Evolutionary conservation across 441 rosid genomes (phyloP).

Genomic region (Euphorbia celastroides): DNA sequence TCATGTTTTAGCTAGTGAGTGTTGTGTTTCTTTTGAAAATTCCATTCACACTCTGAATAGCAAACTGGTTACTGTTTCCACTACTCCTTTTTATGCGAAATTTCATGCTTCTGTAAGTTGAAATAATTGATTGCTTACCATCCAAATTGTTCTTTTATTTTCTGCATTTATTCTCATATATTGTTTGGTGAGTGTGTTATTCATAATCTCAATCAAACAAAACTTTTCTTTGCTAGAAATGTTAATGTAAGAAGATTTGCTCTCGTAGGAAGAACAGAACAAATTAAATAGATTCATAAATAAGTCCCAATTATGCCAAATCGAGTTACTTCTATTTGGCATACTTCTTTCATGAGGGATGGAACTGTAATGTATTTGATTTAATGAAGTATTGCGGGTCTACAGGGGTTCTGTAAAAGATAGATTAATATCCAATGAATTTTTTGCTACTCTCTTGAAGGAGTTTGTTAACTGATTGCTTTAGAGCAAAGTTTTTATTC

Average conservation of each 20-base stretch:
- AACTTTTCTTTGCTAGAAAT: background rate
- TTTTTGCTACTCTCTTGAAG: background rate
- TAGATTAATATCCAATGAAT: background rate
- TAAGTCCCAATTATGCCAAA: background rate
- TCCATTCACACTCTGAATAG: background rate
- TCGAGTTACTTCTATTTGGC: background rate
- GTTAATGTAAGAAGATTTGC: background rate
- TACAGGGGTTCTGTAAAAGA: background rate
- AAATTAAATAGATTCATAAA: background rate
- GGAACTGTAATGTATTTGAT: no score
- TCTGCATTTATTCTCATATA: background rate
- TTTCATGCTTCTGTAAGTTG: background rate
- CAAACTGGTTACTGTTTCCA: background rate
- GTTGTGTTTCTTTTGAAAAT: background rate
- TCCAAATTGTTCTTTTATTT: background rate
- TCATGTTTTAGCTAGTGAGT: background rate
- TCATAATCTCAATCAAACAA: background rate
- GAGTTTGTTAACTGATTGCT: background rate
- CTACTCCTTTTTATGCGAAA: background rate
- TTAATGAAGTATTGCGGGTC: background rate
- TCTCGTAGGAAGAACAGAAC: background rate
- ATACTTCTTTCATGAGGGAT: background rate
- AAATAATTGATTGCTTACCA: background rate
- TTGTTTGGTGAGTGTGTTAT: background rate
- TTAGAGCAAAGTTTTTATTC: background rate